These are phyloP conservation scores for Monilinia vaccinii-corymbosi DNA, from an alignment of 2,329 filamentous ascomycete genomes.

Conservation along the genomic window DNA sequence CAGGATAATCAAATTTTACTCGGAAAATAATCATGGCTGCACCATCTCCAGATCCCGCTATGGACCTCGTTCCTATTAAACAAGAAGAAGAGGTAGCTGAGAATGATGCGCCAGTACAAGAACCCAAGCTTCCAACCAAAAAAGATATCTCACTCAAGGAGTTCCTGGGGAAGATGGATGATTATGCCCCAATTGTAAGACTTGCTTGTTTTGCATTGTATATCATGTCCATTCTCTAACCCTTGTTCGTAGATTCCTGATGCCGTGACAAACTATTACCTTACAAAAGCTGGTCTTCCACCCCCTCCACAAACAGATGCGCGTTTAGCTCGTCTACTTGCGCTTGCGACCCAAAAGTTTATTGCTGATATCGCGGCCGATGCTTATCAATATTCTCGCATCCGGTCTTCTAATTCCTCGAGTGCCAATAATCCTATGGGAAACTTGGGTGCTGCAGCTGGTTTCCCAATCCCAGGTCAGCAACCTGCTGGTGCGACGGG, in stretches of 20 bases:
- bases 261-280: constrained; percentile 95
- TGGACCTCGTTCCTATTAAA: constrained; percentile 23
- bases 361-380: constrained; percentile 95
- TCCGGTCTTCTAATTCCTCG: constrained; percentile 80
- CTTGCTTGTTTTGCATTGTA: neutral
- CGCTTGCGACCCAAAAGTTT: constrained; percentile 98
- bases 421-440: constrained; percentile 89
- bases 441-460: constrained; percentile 66
- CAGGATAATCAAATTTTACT: constrained; percentile 2
- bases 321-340: constrained; percentile 83
- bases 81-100: constrained; percentile 31
- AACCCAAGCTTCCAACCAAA: constrained; percentile 62
- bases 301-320: constrained; percentile 85
- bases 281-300: constrained; percentile 89
- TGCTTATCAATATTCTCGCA: constrained; percentile 94
- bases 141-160: constrained; percentile 91
- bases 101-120: constrained; percentile 41
- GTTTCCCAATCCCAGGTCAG: constrained; percentile 57
- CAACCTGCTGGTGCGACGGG: constrained; percentile 43
- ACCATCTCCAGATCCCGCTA: constrained; percentile 27
- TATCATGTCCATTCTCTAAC: constrained; percentile 12
- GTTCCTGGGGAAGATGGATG: constrained; percentile 93
- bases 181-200: constrained; percentile 90
- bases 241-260: constrained; percentile 69
- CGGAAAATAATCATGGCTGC: constrained; percentile 24